Conservation (phyloP, 1,284 basidiomycete species). For the Tremellales sp. region DNA sequence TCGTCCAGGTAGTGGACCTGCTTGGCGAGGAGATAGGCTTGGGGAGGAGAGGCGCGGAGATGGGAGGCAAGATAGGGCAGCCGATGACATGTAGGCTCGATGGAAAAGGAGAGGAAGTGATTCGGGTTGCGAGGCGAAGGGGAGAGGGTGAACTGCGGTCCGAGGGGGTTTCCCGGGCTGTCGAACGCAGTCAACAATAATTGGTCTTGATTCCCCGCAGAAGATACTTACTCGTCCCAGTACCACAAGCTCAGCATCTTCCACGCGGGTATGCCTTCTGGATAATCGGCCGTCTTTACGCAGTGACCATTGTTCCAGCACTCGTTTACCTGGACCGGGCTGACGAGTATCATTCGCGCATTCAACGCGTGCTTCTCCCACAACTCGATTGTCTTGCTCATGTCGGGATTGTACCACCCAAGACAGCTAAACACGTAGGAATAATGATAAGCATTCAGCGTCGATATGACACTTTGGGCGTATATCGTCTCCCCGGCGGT, state of each 20-base stretch:
- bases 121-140: conserved; percentile 40
- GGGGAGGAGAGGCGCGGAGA: conserved; percentile 24
- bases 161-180: conserved; percentile 41
- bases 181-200: not conserved
- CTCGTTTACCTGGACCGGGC: conserved; percentile 29
- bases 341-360: conserved; percentile 31
- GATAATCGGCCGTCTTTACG: conserved; percentile 27
- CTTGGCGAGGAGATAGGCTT: conserved; percentile 47
- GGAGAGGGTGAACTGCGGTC: conserved; percentile 44
- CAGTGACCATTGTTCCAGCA: conserved; percentile 29
- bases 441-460: conserved; percentile 35
- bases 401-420: conserved; percentile 36
- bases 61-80: conserved; percentile 20
- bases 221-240: conserved; percentile 38
- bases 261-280: conserved; percentile 44
- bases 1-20: conserved; percentile 35
- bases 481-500: conserved; percentile 37
- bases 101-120: conserved; percentile 46
- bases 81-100: conserved; percentile 42
- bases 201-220: not conserved
- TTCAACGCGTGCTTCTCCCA: conserved; percentile 29
- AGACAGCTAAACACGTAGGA: conserved; percentile 33
- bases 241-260: conserved; percentile 45
- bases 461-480: conserved; percentile 37
- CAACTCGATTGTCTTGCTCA: conserved; percentile 29